Evolutionary conservation across 2,329 filamentous ascomycete genomes (phyloP), one percentile per base, ranked within the genome.

Genomic region (Aspergillus aculeatinus): DNA sequence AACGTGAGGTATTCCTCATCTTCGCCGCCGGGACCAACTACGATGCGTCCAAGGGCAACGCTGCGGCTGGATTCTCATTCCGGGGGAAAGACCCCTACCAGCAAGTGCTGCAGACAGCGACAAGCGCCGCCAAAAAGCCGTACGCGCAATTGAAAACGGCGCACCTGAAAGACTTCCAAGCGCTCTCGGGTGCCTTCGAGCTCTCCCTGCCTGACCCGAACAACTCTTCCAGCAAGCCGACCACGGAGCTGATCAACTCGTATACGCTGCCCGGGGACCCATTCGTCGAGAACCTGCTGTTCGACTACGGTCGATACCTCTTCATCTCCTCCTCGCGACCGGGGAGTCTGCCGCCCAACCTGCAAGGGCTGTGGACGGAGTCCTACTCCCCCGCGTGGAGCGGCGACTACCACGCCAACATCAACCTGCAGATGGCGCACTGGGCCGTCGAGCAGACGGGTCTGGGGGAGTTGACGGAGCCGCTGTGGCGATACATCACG

Each of bases 351-450:
- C 85, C 85, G 0, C 76, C 84, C 0, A 87, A 86, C 58, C 75
- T 87, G 0, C 83, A 85, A 66, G 84, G 85, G 0, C 76, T 78
- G 19, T 87, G 85, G 85, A 80, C 79, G 4, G 78, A 82, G 49
- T 69, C 75, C 0, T 67, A 82, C 2, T 64, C 65, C 0, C 74
- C 78, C 4, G 77, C 80, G 0, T 85, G 85, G 85, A 77, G 79
- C 12, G 80, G 76, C 2, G 83, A 87, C 64, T 87, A 85, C 58
- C 83, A 85, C 55, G 76, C 80, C 44, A 83, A 87, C 61, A 86
- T 87, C 65, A 87, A 87, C 59, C 59, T 86, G 0, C 82, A 87
- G 63, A 87, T 86, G 85, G 87, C 86, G 60, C 80, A 86, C 64
- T 87, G 85, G 84, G 75, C 72, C 0, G 79, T 79, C 0, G 82